Evolutionary conservation across 306 rosid species (phyloP).

Genomic region (Vicia villosa): DNA sequence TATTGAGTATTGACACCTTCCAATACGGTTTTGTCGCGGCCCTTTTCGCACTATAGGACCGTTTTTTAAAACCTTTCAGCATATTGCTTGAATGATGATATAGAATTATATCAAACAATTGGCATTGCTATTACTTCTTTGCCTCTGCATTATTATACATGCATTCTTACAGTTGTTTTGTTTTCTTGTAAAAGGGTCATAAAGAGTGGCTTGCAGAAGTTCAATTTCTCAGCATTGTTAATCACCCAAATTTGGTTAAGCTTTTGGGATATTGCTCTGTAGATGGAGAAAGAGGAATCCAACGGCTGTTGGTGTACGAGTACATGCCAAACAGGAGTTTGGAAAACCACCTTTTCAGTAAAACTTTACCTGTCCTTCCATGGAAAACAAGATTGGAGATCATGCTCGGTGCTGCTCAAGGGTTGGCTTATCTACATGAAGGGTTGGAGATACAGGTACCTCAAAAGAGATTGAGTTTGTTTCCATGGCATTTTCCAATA

Average conservation of each 20-base stretch:
- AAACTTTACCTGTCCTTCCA: conserved; percentile 48
- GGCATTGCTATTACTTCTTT: conserved; percentile 16
- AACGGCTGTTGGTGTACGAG: conserved; percentile 85
- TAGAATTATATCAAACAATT: conserved; percentile 8
- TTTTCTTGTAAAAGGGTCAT: conserved; percentile 68
- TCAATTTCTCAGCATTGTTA: conserved; percentile 86
- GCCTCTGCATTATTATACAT: background rate
- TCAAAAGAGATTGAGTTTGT: background rate
- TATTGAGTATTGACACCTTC: too few species aligned
- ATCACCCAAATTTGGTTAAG: conserved; percentile 86
- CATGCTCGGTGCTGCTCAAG: conserved; percentile 87
- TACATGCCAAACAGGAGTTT: conserved; percentile 85
- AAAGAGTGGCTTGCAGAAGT: conserved; percentile 99
- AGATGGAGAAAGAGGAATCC: conserved; percentile 94
- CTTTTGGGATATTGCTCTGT: conserved; percentile 88
- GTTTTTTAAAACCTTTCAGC: background rate
- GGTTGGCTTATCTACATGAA: conserved; percentile 83
- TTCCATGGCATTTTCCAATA: conserved; percentile 11
- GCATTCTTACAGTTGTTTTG: conserved; percentile 27
- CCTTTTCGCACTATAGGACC: too few species aligned
- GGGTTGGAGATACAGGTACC: conserved; percentile 87
- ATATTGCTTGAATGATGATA: conserved; percentile 10
- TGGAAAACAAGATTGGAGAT: conserved; percentile 86
- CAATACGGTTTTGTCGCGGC: too few species aligned
- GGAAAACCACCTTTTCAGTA: conserved; percentile 80